Evolutionary conservation across 2,329 filamentous ascomycete species (phyloP), one percentile per base, ranked within the genome.

Genomic region (Fusarium sp.): DNA sequence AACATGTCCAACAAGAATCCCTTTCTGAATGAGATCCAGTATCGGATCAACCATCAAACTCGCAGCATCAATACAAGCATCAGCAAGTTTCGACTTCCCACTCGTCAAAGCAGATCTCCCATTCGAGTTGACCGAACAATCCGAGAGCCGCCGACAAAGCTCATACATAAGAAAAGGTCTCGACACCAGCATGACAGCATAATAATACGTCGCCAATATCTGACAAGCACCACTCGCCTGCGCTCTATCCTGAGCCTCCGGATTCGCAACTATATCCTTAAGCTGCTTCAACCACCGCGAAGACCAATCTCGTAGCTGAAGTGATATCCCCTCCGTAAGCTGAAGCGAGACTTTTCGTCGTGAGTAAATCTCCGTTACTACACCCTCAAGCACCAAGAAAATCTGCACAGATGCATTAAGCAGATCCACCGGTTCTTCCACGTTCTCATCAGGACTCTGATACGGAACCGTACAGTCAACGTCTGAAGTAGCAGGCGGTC

Each of bases 161-260:
- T 89, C 87, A 55, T 87, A 88, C 87, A 89, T 88, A 12, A 89
- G 81, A 57, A 89, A 89, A 0, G 87, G 87, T 2, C 87, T 81
- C 0, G 87, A 87, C 0, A 89, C 87, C 7, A 89, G 82, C 81
- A 89, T 89, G n/a, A 89, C 87, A 2, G 87, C 85, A 66, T 89
- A 89, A 76, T 89, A 88, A 62, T 89, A 89, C 4, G 87, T 86
- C 1, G 85, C 83, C 13, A 89, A 76, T 1, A 88, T 84, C 75
- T 88, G 87, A 34, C 86, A 88, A 0, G 87, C 87, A 2, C 87
- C 87, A 13, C 83, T 83, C 1, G 82, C 78, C 60, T 83, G 80
- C 1, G 79, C 78, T 18, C 81, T 68, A 8, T 77, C 65, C 8
- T 77, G 54, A 0, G n/a, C 47, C 24, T 74, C 48, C 6, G 24